phyloP scores from a whole-genome alignment of 116 monocot species.

The Zostera marina region DNA sequence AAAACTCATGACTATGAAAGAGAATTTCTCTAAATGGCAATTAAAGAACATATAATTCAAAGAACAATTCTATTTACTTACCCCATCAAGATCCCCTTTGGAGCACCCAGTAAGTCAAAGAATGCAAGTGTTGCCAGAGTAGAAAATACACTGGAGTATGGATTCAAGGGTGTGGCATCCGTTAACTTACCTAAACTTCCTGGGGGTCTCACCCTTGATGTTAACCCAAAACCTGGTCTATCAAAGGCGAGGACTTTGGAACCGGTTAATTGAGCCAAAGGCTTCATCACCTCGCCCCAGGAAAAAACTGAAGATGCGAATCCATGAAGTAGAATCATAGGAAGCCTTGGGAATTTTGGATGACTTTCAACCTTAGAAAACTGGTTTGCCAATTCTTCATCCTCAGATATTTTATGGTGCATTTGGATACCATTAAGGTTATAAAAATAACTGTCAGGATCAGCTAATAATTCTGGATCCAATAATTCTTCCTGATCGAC shows the following conservation, averaged over 20 bases:
- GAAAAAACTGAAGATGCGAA: conserved; percentile 85
- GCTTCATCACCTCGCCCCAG: conserved; percentile 58
- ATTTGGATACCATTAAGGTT: conserved; percentile 58
- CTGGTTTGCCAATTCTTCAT: conserved; percentile 7
- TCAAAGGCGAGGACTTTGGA: conserved; percentile 85
- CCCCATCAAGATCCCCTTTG: conserved; percentile 70
- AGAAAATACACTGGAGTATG: conserved; percentile 80
- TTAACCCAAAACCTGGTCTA: conserved; percentile 87
- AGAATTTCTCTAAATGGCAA: background rate
- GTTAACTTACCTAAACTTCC: background rate
- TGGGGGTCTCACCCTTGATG: conserved; percentile 29
- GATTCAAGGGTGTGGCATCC: conserved; percentile 35
- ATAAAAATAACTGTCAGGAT: conserved; percentile 67
- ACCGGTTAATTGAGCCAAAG: conserved; percentile 38
- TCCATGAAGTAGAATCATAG: conserved; percentile 55
- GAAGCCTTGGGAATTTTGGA: conserved; percentile 15
- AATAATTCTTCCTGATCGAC: conserved; percentile 61
- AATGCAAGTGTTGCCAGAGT: conserved; percentile 58
- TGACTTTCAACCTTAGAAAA: background rate
- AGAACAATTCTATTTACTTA: conserved; percentile 14
- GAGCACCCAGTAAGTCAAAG: conserved; percentile 32
- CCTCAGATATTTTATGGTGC: conserved; percentile 52
- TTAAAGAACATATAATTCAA: background rate
- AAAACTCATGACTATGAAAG: background rate
- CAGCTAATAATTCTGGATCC: conserved; percentile 48